Evolutionary conservation across 768 basidiomycete species (phyloP).

Genomic region (Terana coerulea): DNA sequence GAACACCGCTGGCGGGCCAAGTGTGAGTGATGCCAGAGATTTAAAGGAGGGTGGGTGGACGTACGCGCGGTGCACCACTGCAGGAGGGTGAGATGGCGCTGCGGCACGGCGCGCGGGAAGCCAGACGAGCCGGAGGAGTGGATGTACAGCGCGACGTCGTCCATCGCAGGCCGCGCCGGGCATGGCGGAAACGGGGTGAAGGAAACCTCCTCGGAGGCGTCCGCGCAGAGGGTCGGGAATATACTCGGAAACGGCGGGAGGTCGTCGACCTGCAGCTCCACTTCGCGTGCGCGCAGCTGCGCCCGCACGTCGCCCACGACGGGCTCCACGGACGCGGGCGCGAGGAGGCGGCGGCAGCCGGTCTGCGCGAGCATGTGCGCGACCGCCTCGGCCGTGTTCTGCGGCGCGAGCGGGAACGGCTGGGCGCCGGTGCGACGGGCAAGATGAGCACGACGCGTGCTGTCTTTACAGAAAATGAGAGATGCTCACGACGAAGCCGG

Average conservation of each 20-base stretch:
- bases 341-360: conserved; percentile 19
- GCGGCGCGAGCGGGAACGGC: conserved; percentile 31
- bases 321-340: conserved; percentile 16
- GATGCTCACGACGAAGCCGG: conserved; percentile 11
- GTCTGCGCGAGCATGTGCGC: conserved; percentile 30
- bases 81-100: conserved; percentile 15
- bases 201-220: conserved; percentile 13
- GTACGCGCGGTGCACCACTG: conserved; percentile 17
- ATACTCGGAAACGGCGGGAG: not conserved
- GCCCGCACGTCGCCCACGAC: conserved; percentile 8
- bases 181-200: conserved; percentile 5
- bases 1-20: not conserved
- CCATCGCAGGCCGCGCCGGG: not conserved
- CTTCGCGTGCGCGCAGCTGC: not conserved
- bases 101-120: conserved; percentile 9
- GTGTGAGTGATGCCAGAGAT: not conserved
- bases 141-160: not conserved
- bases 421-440: not conserved
- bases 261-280: not conserved
- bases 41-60: not conserved
- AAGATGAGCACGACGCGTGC: too few species aligned
- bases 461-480: not conserved
- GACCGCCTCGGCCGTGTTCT: conserved; percentile 32
- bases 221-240: not conserved
- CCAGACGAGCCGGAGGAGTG: conserved; percentile 7